These are phyloP conservation scores for Chytriomyces sp. DNA, from an alignment of 192 early-diverging fungal species.

Conservation along the genomic window DNA sequence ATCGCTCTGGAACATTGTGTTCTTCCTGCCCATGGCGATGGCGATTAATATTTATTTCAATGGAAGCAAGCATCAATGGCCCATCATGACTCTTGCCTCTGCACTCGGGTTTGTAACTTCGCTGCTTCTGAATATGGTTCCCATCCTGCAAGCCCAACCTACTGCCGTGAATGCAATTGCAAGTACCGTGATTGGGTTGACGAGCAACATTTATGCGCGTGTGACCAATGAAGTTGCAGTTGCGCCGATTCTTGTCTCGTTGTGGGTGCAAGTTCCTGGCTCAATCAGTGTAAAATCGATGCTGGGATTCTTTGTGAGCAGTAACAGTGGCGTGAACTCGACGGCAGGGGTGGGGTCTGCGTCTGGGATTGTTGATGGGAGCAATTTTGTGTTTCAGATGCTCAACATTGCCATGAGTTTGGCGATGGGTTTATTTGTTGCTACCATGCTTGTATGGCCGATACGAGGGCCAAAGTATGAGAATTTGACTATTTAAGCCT, in stretches of 20 bases:
- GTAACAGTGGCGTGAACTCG: background rate
- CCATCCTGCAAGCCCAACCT: conserved; percentile 51
- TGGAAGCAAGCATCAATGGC: conserved; percentile 65
- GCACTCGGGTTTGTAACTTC: conserved; percentile 74
- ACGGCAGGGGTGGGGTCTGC: background rate
- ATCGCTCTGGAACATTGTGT: conserved; percentile 60
- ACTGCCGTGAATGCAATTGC: conserved; percentile 62
- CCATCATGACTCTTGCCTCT: conserved; percentile 70
- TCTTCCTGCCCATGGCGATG: conserved; percentile 62
- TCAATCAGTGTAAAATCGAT: conserved; percentile 72
- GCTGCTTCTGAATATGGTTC: conserved; percentile 63
- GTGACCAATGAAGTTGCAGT: conserved; percentile 78
- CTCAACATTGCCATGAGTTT: conserved; percentile 51
- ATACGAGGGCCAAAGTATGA: conserved; percentile 44
- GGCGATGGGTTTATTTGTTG: conserved; percentile 51
- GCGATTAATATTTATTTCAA: conserved; percentile 65
- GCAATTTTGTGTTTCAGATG: conserved; percentile 44
- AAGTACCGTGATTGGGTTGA: conserved; percentile 79
- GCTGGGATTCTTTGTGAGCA: conserved; percentile 61
- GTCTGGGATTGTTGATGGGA: conserved; percentile 35
- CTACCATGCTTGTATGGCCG: conserved; percentile 51
- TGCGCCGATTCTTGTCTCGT: conserved; percentile 71
- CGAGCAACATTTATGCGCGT: conserved; percentile 76
- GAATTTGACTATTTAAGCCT: conserved; percentile 44
- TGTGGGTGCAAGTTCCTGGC: conserved; percentile 81